These are phyloP conservation scores for Pseudogymnoascus sp. DNA, from an alignment of 2,329 filamentous ascomycete species.

Conservation along the genomic window DNA sequence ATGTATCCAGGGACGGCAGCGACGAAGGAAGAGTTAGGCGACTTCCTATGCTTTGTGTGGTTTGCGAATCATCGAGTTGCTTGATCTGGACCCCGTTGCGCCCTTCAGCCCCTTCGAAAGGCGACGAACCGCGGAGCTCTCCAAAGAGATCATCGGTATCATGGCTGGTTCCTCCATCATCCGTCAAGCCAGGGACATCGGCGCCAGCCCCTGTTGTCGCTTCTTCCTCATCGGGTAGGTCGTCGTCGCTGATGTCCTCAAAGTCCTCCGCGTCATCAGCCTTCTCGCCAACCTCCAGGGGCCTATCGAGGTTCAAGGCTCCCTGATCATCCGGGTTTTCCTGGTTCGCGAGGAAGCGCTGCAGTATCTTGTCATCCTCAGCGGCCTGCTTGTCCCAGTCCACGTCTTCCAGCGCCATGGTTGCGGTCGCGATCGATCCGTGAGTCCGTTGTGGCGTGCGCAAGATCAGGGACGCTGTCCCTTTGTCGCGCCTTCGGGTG, in stretches of 20 bases:
- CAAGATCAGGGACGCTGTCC: neutral
- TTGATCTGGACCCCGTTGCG: conserved; percentile 28
- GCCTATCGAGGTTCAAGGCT: conserved; percentile 37
- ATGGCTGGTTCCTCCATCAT: conserved; percentile 53
- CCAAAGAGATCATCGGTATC: conserved; percentile 62
- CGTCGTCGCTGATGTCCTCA: conserved; percentile 86
- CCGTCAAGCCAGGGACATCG: conserved; percentile 33
- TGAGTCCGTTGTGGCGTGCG: conserved; percentile 2
- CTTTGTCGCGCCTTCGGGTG: neutral
- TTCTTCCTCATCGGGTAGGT: conserved; percentile 74
- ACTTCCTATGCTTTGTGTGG: conserved; percentile 15
- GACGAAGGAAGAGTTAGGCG: conserved; percentile 19
- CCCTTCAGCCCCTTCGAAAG: conserved; percentile 21
- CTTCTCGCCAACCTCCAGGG: conserved; percentile 65
- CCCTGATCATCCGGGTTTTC: conserved; percentile 32
- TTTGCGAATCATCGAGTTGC: conserved; percentile 17
- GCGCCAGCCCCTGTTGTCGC: conserved; percentile 18
- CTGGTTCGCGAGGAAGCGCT: conserved; percentile 38
- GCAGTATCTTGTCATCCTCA: conserved; percentile 43
- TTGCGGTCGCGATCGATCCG: neutral
- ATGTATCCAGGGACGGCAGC: conserved; percentile 13
- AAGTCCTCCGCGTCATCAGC: conserved; percentile 88
- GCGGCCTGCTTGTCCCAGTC: conserved; percentile 40
- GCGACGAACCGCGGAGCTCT: conserved; percentile 38
- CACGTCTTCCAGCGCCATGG: conserved; percentile 23